Percentiles rank a stretch among this genome's conserved stretches.
Conservation (phyloP, 345 rosid species). For the Eucalyptus lansdowneana region DNA sequence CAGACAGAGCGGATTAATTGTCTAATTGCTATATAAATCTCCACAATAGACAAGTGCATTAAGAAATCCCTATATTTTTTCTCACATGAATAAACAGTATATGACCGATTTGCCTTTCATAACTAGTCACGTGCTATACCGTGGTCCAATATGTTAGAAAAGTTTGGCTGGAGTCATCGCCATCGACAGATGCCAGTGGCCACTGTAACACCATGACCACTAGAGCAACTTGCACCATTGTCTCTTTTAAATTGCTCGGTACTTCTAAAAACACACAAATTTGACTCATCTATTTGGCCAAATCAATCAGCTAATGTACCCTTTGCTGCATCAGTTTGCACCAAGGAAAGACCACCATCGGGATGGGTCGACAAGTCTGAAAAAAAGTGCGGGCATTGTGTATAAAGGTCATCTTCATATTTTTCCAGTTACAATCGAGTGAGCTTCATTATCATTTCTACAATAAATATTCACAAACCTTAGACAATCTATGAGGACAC, state of each 20-base stretch:
- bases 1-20: neutral
- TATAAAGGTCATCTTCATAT: neutral
- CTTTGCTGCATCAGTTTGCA: neutral
- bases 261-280: neutral
- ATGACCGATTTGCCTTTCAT: neutral
- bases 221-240: neutral
- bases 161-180: neutral
- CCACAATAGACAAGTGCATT: neutral
- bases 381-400: neutral
- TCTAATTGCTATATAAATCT: neutral
- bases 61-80: neutral
- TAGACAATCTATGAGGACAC: neutral
- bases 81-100: neutral
- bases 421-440: neutral
- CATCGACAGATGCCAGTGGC: neutral
- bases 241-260: neutral
- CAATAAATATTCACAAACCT: neutral
- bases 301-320: neutral
- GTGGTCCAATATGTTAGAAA: neutral
- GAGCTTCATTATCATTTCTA: neutral
- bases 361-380: neutral
- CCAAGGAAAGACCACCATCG: neutral
- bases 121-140: neutral
- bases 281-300: neutral
- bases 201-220: neutral